These are phyloP conservation scores for Phanerochaete carnosa DNA, from an alignment of 768 basidiomycete genomes.

Conservation along the genomic window DNA sequence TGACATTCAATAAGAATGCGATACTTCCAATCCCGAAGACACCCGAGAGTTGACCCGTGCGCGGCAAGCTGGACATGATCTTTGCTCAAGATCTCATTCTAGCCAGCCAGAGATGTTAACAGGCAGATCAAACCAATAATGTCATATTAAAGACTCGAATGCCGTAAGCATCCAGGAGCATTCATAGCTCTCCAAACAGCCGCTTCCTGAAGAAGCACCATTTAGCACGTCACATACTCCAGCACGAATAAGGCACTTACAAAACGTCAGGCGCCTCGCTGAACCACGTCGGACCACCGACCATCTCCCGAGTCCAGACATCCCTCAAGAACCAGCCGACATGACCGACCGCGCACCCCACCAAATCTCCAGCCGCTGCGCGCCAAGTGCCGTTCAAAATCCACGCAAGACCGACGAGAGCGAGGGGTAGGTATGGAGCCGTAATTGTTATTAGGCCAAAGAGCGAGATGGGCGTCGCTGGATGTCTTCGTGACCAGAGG, in stretches of 20 bases:
- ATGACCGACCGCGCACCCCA: slow-evolving; percentile 87
- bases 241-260: slow-evolving; percentile 44
- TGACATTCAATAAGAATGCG: too few species aligned
- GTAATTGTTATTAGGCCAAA: slow-evolving; percentile 95
- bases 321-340: slow-evolving; percentile 82
- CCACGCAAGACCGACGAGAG: slow-evolving; percentile 87
- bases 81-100: too few species aligned
- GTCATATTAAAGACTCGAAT: background rate
- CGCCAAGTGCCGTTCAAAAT: slow-evolving; percentile 78
- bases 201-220: slow-evolving; percentile 6
- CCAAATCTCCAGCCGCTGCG: slow-evolving; percentile 76
- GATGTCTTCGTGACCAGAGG: slow-evolving; percentile 94
- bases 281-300: slow-evolving; percentile 67
- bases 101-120: too few species aligned
- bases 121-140: too few species aligned
- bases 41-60: too few species aligned
- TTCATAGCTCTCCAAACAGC: slow-evolving; percentile 13
- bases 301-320: slow-evolving; percentile 86
- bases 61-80: too few species aligned
- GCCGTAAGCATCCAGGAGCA: too few species aligned
- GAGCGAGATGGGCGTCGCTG: slow-evolving; percentile 91
- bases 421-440: slow-evolving; percentile 91
- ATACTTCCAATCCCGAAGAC: too few species aligned
- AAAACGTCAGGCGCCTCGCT: slow-evolving; percentile 68
- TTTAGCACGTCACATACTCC: background rate